Conservation (phyloP, 257 asterid genomes). For the Eucommia ulmoides region DNA sequence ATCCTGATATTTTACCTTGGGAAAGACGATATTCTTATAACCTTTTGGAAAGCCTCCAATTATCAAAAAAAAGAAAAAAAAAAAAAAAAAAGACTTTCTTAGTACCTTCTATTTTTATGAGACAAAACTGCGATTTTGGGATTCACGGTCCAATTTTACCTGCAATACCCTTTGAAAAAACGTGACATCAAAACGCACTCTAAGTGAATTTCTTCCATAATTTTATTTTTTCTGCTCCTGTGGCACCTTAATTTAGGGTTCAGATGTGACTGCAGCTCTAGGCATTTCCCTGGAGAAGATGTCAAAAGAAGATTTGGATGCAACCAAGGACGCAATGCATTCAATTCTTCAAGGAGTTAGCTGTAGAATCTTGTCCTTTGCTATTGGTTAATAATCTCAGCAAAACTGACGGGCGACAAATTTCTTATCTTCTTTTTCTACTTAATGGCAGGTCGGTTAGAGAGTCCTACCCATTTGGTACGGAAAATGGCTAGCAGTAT, state of each 20-base stretch:
- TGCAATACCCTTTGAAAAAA: too few species aligned
- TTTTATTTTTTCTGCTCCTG: constrained; percentile 5
- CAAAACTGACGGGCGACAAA: constrained; percentile 2
- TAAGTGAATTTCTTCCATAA: constrained; percentile 7
- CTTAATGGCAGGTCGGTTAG: constrained; percentile 75
- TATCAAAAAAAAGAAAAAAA: too few species aligned
- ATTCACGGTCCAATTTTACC: background rate
- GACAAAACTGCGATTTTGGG: constrained; percentile 1
- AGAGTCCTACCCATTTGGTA: constrained; percentile 65
- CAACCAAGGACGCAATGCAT: constrained; percentile 66
- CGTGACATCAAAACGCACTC: too few species aligned
- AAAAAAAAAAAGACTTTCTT: too few species aligned
- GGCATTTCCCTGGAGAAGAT: constrained; percentile 95
- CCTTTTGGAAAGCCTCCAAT: too few species aligned
- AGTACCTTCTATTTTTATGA: constrained; percentile 6
- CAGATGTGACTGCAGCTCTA: constrained; percentile 87
- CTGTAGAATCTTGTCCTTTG: constrained; percentile 31
- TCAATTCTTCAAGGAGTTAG: constrained; percentile 90
- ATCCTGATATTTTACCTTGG: constrained; percentile 40
- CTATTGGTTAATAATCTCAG: constrained; percentile 11
- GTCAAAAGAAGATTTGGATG: constrained; percentile 74
- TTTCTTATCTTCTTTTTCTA: constrained; percentile 7
- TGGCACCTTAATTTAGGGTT: constrained; percentile 33
- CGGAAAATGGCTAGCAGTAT: constrained; percentile 91
- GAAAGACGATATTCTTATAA: too few species aligned